Evolutionary conservation across 805 yeast species (phyloP), one percentile per base, ranked within the genome.

Genomic region (Scheffersomyces ergatensis): DNA sequence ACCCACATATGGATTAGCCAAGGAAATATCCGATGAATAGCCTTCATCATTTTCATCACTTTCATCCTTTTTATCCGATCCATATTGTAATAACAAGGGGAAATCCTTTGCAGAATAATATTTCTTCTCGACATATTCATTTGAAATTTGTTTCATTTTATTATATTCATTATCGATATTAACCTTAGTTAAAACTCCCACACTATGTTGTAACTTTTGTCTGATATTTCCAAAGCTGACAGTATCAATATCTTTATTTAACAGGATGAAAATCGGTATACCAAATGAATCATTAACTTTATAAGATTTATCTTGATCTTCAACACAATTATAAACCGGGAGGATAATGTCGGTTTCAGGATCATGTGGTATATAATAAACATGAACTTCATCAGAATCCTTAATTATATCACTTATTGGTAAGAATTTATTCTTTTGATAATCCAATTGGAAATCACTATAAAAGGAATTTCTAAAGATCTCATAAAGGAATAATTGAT

Each of bases 331-430:
- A 40, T 81, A 60, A 0, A 85, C 82, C 0, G 93, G 92, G 7
- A 84, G 69, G 17, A 83, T 59, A 6, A 60, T 43, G 38, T 67
- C 67, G 2, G 51, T 37, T 5, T 42, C 64, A 5, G 78, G 48
- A 48, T 78, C 78, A 30, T 73, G 77, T 3, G 78, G 72, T 4
- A 63, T 61, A 33, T 62, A 68, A 56, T 89, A 87, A 48, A 89
- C 80, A 39, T 82, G 72, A 29, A 87, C 69, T 12, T 73, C 74
- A 52, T 89, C 97, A 24, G 71, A 63, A 6, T 71, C 72, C 1
- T 77, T 65, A 15, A 89, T 84, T 34, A 85, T 59, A 44, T 85
- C 93, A 23, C 81, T 71, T 12, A 85, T 66, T 1, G 93, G 89
- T 26, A 83, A 58, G 49, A 77, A 85, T 19, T 60, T 62, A 43